Percentiles rank a stretch among this genome's conserved stretches.
These are phyloP conservation scores for Fragaria vesca DNA, from an alignment of 306 rosid species.

Conservation along the genomic window DNA sequence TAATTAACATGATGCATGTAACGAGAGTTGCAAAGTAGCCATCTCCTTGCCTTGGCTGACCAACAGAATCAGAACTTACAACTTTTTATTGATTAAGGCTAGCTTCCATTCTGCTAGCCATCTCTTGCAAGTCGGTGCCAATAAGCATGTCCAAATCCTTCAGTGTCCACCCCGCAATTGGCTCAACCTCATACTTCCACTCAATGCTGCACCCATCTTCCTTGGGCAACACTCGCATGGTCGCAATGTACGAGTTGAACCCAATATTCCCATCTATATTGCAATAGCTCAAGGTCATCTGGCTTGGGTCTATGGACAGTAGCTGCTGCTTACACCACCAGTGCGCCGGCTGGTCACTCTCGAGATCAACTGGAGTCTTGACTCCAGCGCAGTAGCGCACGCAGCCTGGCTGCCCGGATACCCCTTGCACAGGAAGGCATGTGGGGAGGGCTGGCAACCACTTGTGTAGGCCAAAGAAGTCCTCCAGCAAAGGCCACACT, in stretches of 20 bases:
- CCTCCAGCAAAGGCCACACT: slow-evolving; percentile 57
- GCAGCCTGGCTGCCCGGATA: slow-evolving; percentile 46
- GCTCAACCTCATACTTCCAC: slow-evolving; percentile 62
- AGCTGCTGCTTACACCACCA: slow-evolving; percentile 61
- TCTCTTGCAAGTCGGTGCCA: slow-evolving; percentile 39
- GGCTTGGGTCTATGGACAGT: slow-evolving; percentile 35
- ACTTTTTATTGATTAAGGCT: neutral
- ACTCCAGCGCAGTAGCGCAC: slow-evolving; percentile 65
- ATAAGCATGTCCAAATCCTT: slow-evolving; percentile 42
- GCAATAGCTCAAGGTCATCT: slow-evolving; percentile 23
- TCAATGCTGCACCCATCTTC: slow-evolving; percentile 39
- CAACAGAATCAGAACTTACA: no score
- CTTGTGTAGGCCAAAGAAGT: slow-evolving; percentile 56
- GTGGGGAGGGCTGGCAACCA: slow-evolving; percentile 54
- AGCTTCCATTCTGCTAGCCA: slow-evolving; percentile 51
- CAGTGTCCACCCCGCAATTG: slow-evolving; percentile 49
- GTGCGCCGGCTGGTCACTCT: neutral
- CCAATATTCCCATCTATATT: slow-evolving; percentile 59
- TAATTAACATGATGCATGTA: no score
- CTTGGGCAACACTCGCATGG: slow-evolving; percentile 20
- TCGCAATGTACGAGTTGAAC: slow-evolving; percentile 43
- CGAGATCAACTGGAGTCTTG: slow-evolving; percentile 39
- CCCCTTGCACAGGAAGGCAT: slow-evolving; percentile 50
- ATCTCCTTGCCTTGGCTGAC: no score
- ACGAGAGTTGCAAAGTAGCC: no score